Conservation (phyloP, 129 eudicot species). For the Lactuca saligna region DNA sequence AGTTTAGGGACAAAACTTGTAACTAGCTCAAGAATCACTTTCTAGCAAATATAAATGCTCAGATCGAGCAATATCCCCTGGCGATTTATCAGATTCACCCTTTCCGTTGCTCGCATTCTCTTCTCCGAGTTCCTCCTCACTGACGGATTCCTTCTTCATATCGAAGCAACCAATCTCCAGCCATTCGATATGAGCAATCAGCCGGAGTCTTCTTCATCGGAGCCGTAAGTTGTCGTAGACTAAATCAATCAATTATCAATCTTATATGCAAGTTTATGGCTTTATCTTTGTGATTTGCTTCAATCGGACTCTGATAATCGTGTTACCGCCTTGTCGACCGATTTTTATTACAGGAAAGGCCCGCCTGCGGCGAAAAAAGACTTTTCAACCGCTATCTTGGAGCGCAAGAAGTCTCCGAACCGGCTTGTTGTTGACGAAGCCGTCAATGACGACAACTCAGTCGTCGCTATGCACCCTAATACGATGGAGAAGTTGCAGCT, state of each 20-base stretch:
- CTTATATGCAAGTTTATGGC: neutral
- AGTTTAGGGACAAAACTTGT: neutral
- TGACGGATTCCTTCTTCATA: neutral
- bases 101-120: neutral
- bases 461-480: constrained; percentile 52
- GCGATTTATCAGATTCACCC: constrained; percentile 11
- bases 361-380: constrained; percentile 41
- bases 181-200: constrained; percentile 37
- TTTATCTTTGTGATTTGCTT: neutral
- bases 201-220: constrained; percentile 48
- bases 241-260: neutral
- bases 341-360: constrained; percentile 40
- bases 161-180: constrained; percentile 10
- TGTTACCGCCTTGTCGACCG: neutral
- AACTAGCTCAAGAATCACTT: neutral
- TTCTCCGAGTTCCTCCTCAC: constrained; percentile 6
- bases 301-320: neutral
- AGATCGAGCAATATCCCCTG: constrained; percentile 6
- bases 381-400: constrained; percentile 60
- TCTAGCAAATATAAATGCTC: neutral
- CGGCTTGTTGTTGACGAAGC: constrained; percentile 65
- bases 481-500: constrained; percentile 67
- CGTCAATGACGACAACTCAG: constrained; percentile 59
- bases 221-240: constrained; percentile 40
- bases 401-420: constrained; percentile 58